Conservation (phyloP, 192 early-diverging fungal genomes). For the Allomyces javanicus region DNA sequence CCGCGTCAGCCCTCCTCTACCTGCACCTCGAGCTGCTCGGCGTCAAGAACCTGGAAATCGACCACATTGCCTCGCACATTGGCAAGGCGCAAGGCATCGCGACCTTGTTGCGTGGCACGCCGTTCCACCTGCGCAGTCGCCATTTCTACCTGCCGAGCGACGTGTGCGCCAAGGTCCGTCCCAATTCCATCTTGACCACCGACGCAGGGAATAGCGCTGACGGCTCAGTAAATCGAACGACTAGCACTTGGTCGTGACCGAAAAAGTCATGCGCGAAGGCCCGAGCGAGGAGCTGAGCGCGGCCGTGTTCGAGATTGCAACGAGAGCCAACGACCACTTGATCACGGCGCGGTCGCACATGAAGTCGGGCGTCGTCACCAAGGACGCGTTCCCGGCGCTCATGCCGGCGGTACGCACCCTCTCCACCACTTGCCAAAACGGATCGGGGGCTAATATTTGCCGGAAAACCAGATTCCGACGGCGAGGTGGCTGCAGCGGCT, state of each 20-base stretch:
- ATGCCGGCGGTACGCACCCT: conserved; percentile 31
- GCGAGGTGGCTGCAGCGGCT: conserved; percentile 55
- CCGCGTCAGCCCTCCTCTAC: conserved; percentile 68
- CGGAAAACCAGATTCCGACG: conserved; percentile 27
- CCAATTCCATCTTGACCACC: background rate
- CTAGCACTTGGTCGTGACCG: conserved; percentile 55
- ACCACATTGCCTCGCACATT: conserved; percentile 77
- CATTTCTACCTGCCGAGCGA: conserved; percentile 55
- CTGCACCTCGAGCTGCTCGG: conserved; percentile 73
- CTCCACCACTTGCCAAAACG: conserved; percentile 1
- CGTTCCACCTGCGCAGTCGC: conserved; percentile 45
- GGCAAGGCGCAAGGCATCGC: conserved; percentile 75
- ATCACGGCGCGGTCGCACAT: conserved; percentile 43
- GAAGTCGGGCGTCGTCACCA: conserved; percentile 21
- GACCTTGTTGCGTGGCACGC: conserved; percentile 50
- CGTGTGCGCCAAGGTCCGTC: conserved; percentile 46
- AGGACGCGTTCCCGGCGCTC: conserved; percentile 45
- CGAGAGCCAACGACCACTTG: conserved; percentile 56
- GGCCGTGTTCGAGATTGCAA: conserved; percentile 71
- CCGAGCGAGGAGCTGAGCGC: conserved; percentile 41
- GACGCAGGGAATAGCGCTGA: background rate
- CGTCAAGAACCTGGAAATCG: conserved; percentile 54
- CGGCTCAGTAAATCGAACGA: background rate
- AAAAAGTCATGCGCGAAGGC: conserved; percentile 43
- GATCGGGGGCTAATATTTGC: background rate